Evolutionary conservation across 768 basidiomycete species (phyloP).

Genomic region (Termitomyces sp.): DNA sequence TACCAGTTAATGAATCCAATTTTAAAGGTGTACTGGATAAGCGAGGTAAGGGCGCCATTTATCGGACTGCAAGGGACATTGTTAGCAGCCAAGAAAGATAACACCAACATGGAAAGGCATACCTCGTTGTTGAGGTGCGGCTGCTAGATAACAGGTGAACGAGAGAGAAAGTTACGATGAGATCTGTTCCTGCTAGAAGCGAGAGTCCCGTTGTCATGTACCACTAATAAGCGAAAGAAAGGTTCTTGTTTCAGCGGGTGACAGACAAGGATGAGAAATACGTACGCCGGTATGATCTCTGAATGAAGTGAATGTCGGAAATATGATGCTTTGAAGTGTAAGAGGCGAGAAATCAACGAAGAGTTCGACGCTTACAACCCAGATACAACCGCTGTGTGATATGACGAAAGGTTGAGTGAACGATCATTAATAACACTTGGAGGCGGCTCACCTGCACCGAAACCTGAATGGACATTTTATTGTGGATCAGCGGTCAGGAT

Average conservation of each 20-base stretch:
- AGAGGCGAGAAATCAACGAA: neutral
- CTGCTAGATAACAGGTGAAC: neutral
- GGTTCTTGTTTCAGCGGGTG: neutral
- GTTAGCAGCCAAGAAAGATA: neutral
- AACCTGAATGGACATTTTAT: neutral
- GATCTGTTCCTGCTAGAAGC: neutral
- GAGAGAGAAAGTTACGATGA: neutral
- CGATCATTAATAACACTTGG: too few relatives aligned
- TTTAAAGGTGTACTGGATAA: neutral
- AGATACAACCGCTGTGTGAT: neutral
- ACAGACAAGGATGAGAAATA: neutral
- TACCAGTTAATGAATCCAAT: neutral
- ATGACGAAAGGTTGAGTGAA: neutral
- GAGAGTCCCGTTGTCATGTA: neutral
- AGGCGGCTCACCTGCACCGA: neutral
- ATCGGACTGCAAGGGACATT: neutral
- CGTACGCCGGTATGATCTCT: neutral
- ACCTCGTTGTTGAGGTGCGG: neutral
- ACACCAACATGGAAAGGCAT: neutral
- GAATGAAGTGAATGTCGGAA: neutral
- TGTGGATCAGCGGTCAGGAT: neutral
- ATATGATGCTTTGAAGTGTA: neutral
- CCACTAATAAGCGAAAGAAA: neutral
- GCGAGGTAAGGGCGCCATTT: neutral
- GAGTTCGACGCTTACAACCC: neutral